Evolutionary conservation across 441 rosid genomes (phyloP), one percentile per base, ranked within the genome.

Genomic region (Pelargonium fulgidum): DNA sequence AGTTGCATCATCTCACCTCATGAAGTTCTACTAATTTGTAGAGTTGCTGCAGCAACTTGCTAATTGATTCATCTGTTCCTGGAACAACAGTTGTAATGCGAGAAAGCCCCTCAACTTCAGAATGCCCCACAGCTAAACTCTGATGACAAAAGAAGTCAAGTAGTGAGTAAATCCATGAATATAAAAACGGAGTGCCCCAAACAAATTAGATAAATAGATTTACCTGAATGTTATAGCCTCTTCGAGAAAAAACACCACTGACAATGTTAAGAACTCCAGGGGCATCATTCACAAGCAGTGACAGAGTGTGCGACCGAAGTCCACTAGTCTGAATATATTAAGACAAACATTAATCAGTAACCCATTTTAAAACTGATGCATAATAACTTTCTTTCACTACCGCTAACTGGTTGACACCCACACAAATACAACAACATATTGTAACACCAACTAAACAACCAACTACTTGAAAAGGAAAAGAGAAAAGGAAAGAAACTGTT

Each of bases 121-220:
- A 80, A 76, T 88, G 97, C 58, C 94, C 94, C 54, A 89, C 94
- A 63, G 96, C 96, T 85, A 92, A 85, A 83, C 97, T 92, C 97
- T 92, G 81, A 36, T 29, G 66, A 67, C 66, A 73, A 69, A 69
- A 64, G 72, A 45, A 76, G 56, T 64, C 19, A 56, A 78, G 66
- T 17, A 54, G 24, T 54, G 61, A 78, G 65, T 62, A 48, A 62
- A 71, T 16, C 20, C 7, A 20, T 54, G 61, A 16, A 54, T 16
- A 54, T 54, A 0, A 7, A 16, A 54, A 7, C 1, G 16, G 22
- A 16, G 24, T 54, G 3, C 61, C 61, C 5, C 0, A n/a, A 54
- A 72, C 71, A 22, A 39, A 69, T 59, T 29, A 24, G 54, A 19
- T 7, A 63, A 42, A 33, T 72, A 75, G 22, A 48, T 20, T 69